A percentile compares a stretch with the other conserved stretches of the same genome.
phyloP scores from a whole-genome alignment of 192 early-diverging fungal genomes.

The Umbelopsis sp. region DNA sequence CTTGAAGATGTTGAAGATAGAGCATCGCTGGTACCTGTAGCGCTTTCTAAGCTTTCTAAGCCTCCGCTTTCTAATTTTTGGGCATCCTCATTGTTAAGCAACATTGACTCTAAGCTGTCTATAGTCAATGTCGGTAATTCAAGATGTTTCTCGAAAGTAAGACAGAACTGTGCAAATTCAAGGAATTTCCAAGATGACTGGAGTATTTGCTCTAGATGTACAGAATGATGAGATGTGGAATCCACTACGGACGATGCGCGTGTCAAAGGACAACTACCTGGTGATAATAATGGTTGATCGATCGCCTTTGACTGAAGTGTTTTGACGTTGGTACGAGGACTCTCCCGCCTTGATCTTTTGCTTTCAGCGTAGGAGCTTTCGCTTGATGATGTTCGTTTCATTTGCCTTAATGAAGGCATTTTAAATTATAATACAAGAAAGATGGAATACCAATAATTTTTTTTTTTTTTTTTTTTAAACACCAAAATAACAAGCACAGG shows the following conservation, averaged over 20 bases:
- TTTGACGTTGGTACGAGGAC: too few relatives aligned
- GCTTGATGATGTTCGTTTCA: too few relatives aligned
- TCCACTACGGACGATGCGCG: background rate
- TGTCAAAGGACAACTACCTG: background rate
- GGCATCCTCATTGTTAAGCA: background rate
- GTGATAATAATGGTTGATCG: background rate
- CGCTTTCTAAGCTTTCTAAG: background rate
- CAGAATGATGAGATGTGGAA: background rate
- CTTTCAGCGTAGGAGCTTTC: too few relatives aligned
- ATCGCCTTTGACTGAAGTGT: too few relatives aligned
- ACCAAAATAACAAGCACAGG: too few relatives aligned
- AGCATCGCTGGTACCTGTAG: background rate
- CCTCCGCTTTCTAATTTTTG: background rate
- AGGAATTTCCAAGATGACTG: slow-evolving; percentile 9
- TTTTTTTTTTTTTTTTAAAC: too few relatives aligned
- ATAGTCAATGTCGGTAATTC: background rate
- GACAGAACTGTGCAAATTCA: slow-evolving; percentile 1
- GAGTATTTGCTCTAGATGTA: background rate
- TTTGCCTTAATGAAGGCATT: too few relatives aligned
- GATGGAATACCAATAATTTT: too few relatives aligned
- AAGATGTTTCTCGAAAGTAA: background rate
- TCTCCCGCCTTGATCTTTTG: too few relatives aligned
- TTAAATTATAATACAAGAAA: too few relatives aligned
- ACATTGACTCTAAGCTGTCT: background rate
- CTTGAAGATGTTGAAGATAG: background rate